phyloP scores from a whole-genome alignment of 2,329 filamentous ascomycete genomes.

The Fusarium tanahbumbuense region DNA sequence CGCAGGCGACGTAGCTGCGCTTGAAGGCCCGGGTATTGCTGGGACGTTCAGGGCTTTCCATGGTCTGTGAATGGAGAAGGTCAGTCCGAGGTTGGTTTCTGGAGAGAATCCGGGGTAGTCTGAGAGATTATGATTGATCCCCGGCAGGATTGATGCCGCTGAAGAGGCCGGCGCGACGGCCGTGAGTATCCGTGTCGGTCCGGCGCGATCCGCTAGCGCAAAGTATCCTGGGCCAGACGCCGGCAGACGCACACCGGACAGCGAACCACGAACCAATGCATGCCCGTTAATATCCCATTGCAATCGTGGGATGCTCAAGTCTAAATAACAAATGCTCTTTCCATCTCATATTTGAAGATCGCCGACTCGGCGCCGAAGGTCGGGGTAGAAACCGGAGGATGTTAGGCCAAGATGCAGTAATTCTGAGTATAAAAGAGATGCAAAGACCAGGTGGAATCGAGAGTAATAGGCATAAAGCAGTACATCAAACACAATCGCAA shows the following conservation, averaged over 20 bases:
- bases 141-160: background rate
- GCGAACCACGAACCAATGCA: background rate
- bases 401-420: background rate
- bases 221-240: background rate
- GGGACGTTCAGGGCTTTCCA: slow-evolving; percentile 19
- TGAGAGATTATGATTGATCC: background rate
- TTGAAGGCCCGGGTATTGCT: slow-evolving; percentile 21
- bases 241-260: background rate
- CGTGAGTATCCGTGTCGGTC: slow-evolving; percentile 28
- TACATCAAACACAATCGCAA: background rate
- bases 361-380: slow-evolving; percentile 16
- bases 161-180: background rate
- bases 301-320: background rate
- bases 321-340: background rate
- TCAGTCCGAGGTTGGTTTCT: background rate
- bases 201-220: slow-evolving; percentile 3
- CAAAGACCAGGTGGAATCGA: background rate
- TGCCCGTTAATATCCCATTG: background rate
- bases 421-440: slow-evolving; percentile 8
- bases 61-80: background rate
- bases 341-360: background rate
- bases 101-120: background rate
- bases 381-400: slow-evolving; percentile 4
- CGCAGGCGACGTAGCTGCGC: slow-evolving; percentile 36
- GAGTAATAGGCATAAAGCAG: background rate